These are phyloP conservation scores for Candida koratica DNA, from an alignment of 805 yeast genomes.

Conservation along the genomic window DNA sequence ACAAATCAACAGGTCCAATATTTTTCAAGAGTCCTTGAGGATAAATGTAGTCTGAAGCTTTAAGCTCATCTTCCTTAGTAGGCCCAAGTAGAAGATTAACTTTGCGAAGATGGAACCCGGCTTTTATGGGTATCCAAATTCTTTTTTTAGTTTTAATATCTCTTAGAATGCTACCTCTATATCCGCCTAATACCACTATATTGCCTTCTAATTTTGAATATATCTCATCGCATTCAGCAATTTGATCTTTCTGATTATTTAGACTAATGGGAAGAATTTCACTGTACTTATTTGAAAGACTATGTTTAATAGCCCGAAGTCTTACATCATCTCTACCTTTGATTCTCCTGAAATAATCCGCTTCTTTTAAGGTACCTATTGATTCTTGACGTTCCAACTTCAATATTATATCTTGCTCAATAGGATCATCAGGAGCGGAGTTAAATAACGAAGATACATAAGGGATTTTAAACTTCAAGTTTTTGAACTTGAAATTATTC, in stretches of 20 bases:
- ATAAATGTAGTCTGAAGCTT: conserved; percentile 48
- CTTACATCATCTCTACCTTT: conserved; percentile 65
- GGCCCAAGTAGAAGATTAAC: conserved; percentile 74
- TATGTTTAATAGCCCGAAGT: conserved; percentile 62
- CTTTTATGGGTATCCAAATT: conserved; percentile 85
- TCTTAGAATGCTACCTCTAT: conserved; percentile 74
- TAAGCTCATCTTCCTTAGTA: conserved; percentile 59
- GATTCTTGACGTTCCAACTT: conserved; percentile 53
- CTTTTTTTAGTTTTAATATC: conserved; percentile 61
- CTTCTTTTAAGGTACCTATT: conserved; percentile 61
- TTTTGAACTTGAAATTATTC: conserved; percentile 28
- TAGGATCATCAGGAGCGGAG: conserved; percentile 12
- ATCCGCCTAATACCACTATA: conserved; percentile 80
- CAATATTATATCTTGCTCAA: conserved; percentile 29
- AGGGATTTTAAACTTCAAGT: conserved; percentile 14
- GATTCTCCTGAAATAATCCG: conserved; percentile 47
- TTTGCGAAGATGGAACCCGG: conserved; percentile 71
- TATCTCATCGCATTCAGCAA: conserved; percentile 39
- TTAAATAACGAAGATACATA: conserved; percentile 6
- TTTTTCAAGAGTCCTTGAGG: conserved; percentile 79
- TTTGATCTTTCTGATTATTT: conserved; percentile 13
- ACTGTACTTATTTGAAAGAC: conserved; percentile 49
- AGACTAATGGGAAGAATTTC: conserved; percentile 33
- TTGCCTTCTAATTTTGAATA: conserved; percentile 71
- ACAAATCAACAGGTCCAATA: conserved; percentile 83